Evolutionary conservation across 306 rosid genomes (phyloP).

Genomic region (Cucumis cinereus): DNA sequence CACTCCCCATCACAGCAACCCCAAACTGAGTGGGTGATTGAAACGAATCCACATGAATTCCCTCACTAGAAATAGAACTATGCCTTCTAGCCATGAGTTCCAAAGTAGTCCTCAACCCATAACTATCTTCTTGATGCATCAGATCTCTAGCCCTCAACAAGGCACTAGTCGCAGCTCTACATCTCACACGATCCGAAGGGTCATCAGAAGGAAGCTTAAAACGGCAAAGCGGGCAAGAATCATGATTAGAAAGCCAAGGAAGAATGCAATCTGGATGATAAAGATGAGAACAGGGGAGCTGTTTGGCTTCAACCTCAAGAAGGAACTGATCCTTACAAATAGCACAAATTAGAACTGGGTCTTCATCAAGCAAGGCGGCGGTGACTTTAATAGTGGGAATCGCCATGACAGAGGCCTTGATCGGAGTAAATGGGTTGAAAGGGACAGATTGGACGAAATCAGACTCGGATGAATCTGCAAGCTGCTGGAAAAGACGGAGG

Average conservation of each 20-base stretch:
- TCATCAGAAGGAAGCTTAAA: constrained; percentile 27
- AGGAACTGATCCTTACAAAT: constrained; percentile 49
- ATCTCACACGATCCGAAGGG: not conserved
- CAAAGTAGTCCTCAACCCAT: constrained; percentile 41
- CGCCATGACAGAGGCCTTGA: constrained; percentile 16
- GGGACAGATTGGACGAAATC: not conserved
- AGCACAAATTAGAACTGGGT: constrained; percentile 43
- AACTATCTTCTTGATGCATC: constrained; percentile 38
- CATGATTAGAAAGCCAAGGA: constrained; percentile 59
- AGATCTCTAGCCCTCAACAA: constrained; percentile 32
- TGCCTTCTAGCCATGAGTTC: constrained; percentile 49
- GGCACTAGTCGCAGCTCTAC: constrained; percentile 12
- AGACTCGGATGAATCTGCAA: constrained; percentile 14
- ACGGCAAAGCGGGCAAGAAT: constrained; percentile 78
- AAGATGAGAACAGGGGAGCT: constrained; percentile 63
- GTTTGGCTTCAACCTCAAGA: constrained; percentile 35
- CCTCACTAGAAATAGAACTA: constrained; percentile 5
- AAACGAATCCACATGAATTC: not conserved
- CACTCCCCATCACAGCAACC: constrained; percentile 7
- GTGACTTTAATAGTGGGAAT: constrained; percentile 27
- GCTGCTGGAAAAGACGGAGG: constrained; percentile 31
- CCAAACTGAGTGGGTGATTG: constrained; percentile 5
- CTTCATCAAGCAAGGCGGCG: constrained; percentile 23
- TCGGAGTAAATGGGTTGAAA: constrained; percentile 9
- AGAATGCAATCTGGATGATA: constrained; percentile 73